Evolutionary conservation across 2,329 filamentous ascomycete genomes (phyloP).

Genomic region (Graphilbum sp.): DNA sequence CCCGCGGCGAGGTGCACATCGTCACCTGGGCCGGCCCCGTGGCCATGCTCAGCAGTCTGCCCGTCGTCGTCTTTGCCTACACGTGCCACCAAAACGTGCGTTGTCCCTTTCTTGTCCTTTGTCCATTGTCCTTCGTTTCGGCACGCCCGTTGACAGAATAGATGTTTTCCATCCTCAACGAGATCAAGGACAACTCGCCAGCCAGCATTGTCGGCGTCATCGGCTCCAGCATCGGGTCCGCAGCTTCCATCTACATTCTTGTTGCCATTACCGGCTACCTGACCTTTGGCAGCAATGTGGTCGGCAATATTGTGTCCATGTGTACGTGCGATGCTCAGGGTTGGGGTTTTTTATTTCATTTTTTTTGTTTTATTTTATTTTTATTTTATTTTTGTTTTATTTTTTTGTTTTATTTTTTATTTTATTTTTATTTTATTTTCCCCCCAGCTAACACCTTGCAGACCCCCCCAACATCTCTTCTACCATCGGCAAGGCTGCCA

Average conservation of each 20-base stretch:
- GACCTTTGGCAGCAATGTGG: conserved; percentile 79
- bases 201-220: conserved; percentile 63
- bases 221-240: conserved; percentile 67
- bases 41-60: conserved; percentile 67
- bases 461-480: conserved; percentile 62
- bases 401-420: no score
- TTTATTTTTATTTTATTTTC: no score
- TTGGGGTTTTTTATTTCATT: no score
- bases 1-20: conserved; percentile 56
- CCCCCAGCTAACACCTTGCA: conserved; percentile 11
- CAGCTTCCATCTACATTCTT: conserved; percentile 73
- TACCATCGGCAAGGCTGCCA: conserved; percentile 86
- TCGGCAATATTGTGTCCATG: conserved; percentile 88
- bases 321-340: conserved; percentile 48
- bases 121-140: background rate
- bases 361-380: no score
- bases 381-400: no score
- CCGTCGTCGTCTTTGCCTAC: conserved; percentile 97
- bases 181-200: conserved; percentile 74
- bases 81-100: conserved; percentile 91
- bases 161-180: conserved; percentile 99
- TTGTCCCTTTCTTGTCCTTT: background rate
- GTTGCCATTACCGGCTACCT: conserved; percentile 93
- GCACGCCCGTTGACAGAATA: conserved; percentile 18
- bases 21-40: conserved; percentile 67